A percentile compares a stretch with the other conserved stretches of the same genome.
phyloP scores from a whole-genome alignment of 176 grass and related monocot species.

The sorghum (Sorghum bicolor) region Sorghum_bicolor_NCBIv3 NC_012873.2:63027001-63027500 shows the following conservation, averaged over 20 bases:
- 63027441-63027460: too few species aligned
- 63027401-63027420: too few species aligned
- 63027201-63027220: conserved; percentile 21
- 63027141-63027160: conserved; percentile 11
- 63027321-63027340: too few species aligned
- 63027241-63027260: neutral
- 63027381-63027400: too few species aligned
- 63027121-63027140: neutral
- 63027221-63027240: conserved; percentile 28
- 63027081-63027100: conserved; percentile 10
- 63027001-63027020: neutral
- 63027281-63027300: too few species aligned
- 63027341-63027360: too few species aligned
- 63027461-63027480: too few species aligned
- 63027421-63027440: too few species aligned
- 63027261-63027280: conserved; percentile 18
- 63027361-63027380: too few species aligned
- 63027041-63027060: neutral
- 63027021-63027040: neutral
- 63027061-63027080: neutral
- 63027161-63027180: neutral
- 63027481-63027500: too few species aligned
- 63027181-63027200: neutral
- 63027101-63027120: conserved; percentile 18
- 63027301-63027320: too few species aligned